Percentiles rank a stretch among this genome's conserved stretches.
These are phyloP conservation scores for Striga hermonthica DNA, from an alignment of 305 asterid species.

Conservation along the genomic window DNA sequence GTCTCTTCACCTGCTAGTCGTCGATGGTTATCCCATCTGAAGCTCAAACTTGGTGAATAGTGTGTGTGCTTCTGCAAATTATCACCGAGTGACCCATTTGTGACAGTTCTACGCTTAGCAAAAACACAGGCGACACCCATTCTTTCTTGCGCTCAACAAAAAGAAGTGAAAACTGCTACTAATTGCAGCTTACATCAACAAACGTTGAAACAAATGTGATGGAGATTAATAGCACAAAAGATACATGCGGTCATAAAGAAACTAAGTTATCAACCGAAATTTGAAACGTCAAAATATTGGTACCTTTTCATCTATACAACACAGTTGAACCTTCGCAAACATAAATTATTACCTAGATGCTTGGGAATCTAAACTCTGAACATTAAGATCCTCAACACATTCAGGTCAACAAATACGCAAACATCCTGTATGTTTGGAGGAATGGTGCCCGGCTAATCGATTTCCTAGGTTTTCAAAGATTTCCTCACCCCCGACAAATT, in stretches of 20 bases:
- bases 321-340: too few species aligned
- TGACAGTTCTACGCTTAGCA: slow-evolving; percentile 51
- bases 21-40: slow-evolving; percentile 93
- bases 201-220: slow-evolving; percentile 24
- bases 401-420: too few species aligned
- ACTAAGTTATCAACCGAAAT: slow-evolving; percentile 21
- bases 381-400: too few species aligned
- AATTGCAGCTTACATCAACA: slow-evolving; percentile 38
- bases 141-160: slow-evolving; percentile 37
- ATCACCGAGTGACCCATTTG: slow-evolving; percentile 56
- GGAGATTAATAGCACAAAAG: slow-evolving; percentile 23
- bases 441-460: too few species aligned
- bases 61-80: slow-evolving; percentile 60
- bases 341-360: too few species aligned
- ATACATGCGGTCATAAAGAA: slow-evolving; percentile 35
- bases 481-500: too few species aligned
- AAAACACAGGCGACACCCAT: slow-evolving; percentile 99
- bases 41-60: slow-evolving; percentile 92
- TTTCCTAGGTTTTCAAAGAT: too few species aligned
- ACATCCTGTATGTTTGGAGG: too few species aligned
- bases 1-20: slow-evolving; percentile 91
- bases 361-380: too few species aligned
- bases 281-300: slow-evolving; percentile 4
- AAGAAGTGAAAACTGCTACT: slow-evolving; percentile 24
- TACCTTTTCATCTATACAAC: not conserved